These are phyloP conservation scores for Plantago coronopus DNA, from an alignment of 305 asterid genomes.

Conservation along the genomic window DNA sequence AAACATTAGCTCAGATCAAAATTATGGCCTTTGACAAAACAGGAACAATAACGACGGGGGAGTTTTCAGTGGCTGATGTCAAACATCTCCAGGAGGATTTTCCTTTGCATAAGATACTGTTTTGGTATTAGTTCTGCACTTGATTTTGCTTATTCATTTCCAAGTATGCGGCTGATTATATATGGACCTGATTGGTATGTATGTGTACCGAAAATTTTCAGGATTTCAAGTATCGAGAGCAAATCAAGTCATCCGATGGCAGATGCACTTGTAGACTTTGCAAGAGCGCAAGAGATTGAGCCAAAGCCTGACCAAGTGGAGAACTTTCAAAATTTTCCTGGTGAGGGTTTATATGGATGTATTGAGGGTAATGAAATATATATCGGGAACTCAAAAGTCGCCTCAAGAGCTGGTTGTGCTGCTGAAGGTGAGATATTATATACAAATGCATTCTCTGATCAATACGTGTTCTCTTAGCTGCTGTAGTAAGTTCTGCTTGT, in stretches of 20 bases:
- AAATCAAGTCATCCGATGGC: conserved; percentile 93
- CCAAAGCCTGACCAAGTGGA: conserved; percentile 68
- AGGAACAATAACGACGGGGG: conserved; percentile 83
- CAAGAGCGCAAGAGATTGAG: conserved; percentile 37
- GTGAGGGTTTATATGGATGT: conserved; percentile 80
- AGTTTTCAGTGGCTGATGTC: conserved; percentile 64
- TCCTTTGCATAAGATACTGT: conserved; percentile 39
- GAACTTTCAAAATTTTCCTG: conserved; percentile 62
- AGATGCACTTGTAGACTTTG: conserved; percentile 60
- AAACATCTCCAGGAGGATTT: conserved; percentile 42
- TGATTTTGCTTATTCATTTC: not conserved
- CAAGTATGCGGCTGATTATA: not conserved
- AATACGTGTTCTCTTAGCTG: not conserved
- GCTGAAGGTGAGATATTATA: conserved; percentile 37
- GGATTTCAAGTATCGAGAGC: conserved; percentile 87
- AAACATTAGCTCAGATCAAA: conserved; percentile 58
- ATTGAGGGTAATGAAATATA: conserved; percentile 50
- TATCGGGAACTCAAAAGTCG: conserved; percentile 62
- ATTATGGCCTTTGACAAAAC: conserved; percentile 88
- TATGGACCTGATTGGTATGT: not conserved
- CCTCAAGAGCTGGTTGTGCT: conserved; percentile 67
- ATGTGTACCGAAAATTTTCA: conserved; percentile 19
- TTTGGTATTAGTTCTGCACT: conserved; percentile 41
- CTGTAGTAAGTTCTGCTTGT: not conserved
- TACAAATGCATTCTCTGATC: not conserved